Evolutionary conservation across 371 early-diverging fungal genomes (phyloP), one percentile per base, ranked within the genome.

Genomic region (Racocetra persica): DNA sequence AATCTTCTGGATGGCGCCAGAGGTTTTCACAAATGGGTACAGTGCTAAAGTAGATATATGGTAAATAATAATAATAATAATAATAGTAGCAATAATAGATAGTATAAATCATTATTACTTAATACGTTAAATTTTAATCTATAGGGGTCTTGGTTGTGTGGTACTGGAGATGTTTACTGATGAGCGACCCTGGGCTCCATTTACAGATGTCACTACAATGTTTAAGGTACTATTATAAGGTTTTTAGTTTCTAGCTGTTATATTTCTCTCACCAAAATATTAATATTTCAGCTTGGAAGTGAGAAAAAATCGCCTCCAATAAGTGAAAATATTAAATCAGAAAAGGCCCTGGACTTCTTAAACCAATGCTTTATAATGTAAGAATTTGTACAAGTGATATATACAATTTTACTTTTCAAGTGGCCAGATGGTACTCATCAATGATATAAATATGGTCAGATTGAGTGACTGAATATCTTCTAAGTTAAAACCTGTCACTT

Each of bases 141-240:
- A 38, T 80, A 80, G 86, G 94, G 89, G 94, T 72, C 84, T 95
- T 51, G 96, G 96, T n/a, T 96, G 96, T 80, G 86, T 96, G 6
- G 90, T 94, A 8, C 84, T 96, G 49, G 97, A 97, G 84, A 96
- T 97, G 97, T 87, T 95, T 81, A 93, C 97, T n/a, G 98, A 96
- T 0, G 86, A 92, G 49, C 88, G 92, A 72, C 97, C 98, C 4
- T 97, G 98, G 98, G 83, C 88, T 32, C 86, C 88, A n/a, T 81
- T 89, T 49, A 88, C 90, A 66, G 92, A 92, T 75, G 88, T 94
- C 49, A 91, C 93, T 71, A 90, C 93, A 20, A 86, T 94, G 54
- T 94, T 92, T 82, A 91, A 90, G 71, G 90, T 94, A 85, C 6
- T 8, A 60, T 63, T 6, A 51, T 26, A 75, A 57, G 55, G 5